phyloP scores from a whole-genome alignment of 148 eudicot genomes.

The Dianthus caryophyllus region DNA sequence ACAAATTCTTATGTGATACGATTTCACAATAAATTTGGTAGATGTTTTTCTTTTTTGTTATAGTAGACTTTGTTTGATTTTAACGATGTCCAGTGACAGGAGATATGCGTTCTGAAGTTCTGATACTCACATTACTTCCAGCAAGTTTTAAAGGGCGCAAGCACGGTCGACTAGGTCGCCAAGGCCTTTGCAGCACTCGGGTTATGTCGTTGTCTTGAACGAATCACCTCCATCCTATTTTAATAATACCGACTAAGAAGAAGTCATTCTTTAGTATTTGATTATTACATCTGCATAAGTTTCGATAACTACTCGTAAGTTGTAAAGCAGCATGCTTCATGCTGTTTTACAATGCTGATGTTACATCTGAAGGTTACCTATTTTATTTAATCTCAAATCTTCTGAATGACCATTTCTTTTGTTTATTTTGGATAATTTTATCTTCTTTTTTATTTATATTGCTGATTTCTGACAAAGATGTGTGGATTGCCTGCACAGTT shows the following conservation, averaged over 20 bases:
- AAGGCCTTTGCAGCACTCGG: neutral
- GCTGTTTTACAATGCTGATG: constrained; percentile 19
- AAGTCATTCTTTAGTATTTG: constrained; percentile 3
- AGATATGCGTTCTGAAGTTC: no score
- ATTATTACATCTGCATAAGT: neutral
- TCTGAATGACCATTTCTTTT: constrained; percentile 1
- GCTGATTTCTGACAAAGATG: constrained; percentile 17
- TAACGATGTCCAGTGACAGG: no score
- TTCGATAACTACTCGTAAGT: constrained; percentile 13
- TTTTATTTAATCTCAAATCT: no score
- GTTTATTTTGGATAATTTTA: neutral
- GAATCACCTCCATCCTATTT: neutral
- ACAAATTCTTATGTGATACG: no score
- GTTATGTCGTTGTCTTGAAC: neutral
- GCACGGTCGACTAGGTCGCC: no score
- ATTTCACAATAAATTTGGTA: no score
- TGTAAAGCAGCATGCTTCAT: constrained; percentile 27
- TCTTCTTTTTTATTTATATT: neutral
- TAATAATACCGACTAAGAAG: neutral
- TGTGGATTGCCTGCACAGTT: neutral
- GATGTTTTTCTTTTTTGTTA: no score
- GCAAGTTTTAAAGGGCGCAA: no score
- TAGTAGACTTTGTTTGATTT: no score
- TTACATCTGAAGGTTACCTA: neutral
- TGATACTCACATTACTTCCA: no score